Evolutionary conservation across 2,329 filamentous ascomycete genomes (phyloP), one percentile per base, ranked within the genome.

Genomic region (Fusarium caatingaense): DNA sequence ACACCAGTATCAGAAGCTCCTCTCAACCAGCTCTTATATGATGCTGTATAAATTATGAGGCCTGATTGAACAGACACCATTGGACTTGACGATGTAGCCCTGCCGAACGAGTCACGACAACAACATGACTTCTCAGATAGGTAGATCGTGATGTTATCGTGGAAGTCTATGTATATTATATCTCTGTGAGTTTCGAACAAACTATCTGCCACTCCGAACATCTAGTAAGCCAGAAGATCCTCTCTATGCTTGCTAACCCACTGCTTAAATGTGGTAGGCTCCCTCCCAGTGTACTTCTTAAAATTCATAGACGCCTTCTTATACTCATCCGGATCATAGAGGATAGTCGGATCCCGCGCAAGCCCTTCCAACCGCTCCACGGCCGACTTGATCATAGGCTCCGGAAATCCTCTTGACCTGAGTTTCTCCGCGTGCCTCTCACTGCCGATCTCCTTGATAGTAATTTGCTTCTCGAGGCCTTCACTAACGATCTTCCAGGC

Each of bases 221-320:
- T 11, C 20, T 40, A 63, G 0, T 18, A 23, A 1, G 47, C 40
- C 32, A 47, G 25, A 15, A 63, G 37, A 6, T 68, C 65, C 2
- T 68, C 40, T 11, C 16, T 45, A 7, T 68, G 64, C 6, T n/a
- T 44, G 5, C 18, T 13, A 12, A 69, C 20, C 65, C 65, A 68
- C 9, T n/a, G 6, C 8, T 34, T 23, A 8, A 68, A 44, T 0
- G 51, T 51, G 8, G 49, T 68, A 16, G 64, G 65, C 0, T 68
- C 32, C 4, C 20, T 65, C 0, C 64, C 65, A 2, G 65, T 65
- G n/a, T 68, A 65, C 21, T 51, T 68, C 1, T 32, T 49, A 11
- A 56, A 65, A 16, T 65, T 68, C 18, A 12, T 8, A 1, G 48
- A 65, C 1, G 45, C 65, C 7, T 49, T 56, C 18, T 13, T 60